Evolutionary conservation across 257 asterid species (phyloP).

Genomic region (Gentiana straminea): DNA sequence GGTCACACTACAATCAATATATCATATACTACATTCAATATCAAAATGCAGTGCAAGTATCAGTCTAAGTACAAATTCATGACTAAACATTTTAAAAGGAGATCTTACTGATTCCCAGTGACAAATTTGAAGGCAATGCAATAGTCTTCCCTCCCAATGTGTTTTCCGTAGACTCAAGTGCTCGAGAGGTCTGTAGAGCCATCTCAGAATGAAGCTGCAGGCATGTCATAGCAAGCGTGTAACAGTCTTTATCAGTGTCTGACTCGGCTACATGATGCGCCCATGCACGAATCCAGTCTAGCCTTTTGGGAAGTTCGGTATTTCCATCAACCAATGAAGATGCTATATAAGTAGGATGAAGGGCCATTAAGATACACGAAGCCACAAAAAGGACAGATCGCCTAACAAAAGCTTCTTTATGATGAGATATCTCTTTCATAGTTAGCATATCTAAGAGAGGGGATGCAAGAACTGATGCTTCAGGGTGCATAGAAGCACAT

Average conservation of each 20-base stretch:
- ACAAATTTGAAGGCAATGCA: slow-evolving; percentile 31
- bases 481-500: slow-evolving; percentile 96
- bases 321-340: slow-evolving; percentile 64
- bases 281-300: slow-evolving; percentile 83
- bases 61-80: background rate
- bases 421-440: slow-evolving; percentile 60
- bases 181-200: slow-evolving; percentile 85
- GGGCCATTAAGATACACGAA: slow-evolving; percentile 68
- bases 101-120: slow-evolving; percentile 39
- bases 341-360: slow-evolving; percentile 80
- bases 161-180: slow-evolving; percentile 41
- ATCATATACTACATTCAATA: too few relatives aligned
- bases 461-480: slow-evolving; percentile 79
- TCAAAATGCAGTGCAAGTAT: too few relatives aligned
- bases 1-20: too few relatives aligned
- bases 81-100: slow-evolving; percentile 24
- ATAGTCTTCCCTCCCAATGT: slow-evolving; percentile 18
- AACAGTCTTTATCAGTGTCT: slow-evolving; percentile 84
- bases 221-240: slow-evolving; percentile 81
- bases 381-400: slow-evolving; percentile 88
- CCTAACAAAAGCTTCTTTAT: slow-evolving; percentile 80
- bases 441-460: slow-evolving; percentile 80
- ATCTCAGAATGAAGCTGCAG: slow-evolving; percentile 88
- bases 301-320: slow-evolving; percentile 58
- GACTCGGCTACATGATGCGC: slow-evolving; percentile 74